phyloP scores from a whole-genome alignment of 306 rosid genomes.

The Hylodesmum podocarpum region DNA sequence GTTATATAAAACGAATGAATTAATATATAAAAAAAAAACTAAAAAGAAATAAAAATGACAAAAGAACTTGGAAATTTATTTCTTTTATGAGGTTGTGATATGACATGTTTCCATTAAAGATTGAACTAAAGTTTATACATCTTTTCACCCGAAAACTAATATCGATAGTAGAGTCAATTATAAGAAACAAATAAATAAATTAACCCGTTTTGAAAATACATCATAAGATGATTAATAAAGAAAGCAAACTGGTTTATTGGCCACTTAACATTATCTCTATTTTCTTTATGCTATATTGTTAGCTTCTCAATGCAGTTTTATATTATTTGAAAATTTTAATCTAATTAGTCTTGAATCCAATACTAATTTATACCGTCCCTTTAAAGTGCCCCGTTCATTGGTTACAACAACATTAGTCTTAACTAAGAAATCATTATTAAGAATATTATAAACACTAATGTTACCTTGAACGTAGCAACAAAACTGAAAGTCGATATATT shows the following conservation, averaged over 20 bases:
- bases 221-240: background rate
- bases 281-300: background rate
- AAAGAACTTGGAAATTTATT: no score
- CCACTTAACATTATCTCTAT: background rate
- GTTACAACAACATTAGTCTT: background rate
- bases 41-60: no score
- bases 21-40: no score
- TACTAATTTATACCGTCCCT: conserved; percentile 36
- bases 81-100: no score
- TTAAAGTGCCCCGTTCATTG: conserved; percentile 30
- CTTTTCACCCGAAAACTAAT: no score
- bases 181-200: no score
- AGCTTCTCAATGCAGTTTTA: conserved; percentile 35
- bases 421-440: background rate
- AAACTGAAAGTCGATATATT: conserved; percentile 30
- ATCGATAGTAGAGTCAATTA: no score
- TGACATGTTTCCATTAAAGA: no score
- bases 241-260: background rate
- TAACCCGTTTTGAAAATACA: no score
- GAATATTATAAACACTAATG: conserved; percentile 28
- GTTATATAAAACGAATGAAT: no score
- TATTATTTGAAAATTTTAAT: background rate
- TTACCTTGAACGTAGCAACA: conserved; percentile 8
- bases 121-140: no score
- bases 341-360: no score